Evolutionary conservation across 2,329 filamentous ascomycete genomes (phyloP).

Genomic region (Trichophyton benhamiae): DNA sequence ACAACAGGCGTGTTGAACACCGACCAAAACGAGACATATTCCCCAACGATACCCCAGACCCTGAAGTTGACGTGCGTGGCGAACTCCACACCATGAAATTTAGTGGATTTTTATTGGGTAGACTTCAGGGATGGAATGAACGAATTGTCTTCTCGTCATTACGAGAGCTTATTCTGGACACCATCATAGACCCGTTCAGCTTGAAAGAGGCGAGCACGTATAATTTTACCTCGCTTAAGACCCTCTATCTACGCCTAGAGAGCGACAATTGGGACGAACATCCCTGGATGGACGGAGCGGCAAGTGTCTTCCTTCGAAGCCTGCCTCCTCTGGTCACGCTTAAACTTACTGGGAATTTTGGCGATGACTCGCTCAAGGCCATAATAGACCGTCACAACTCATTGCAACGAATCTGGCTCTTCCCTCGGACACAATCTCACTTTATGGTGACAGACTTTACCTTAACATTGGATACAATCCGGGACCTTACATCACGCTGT

Average conservation of each 20-base stretch:
- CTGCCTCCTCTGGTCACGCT: background rate
- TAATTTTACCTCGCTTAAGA: background rate
- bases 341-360: background rate
- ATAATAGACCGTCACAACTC: background rate
- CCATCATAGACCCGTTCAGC: background rate
- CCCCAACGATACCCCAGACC: background rate
- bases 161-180: background rate
- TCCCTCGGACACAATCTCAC: background rate
- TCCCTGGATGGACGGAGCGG: background rate
- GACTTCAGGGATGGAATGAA: background rate
- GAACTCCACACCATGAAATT: background rate
- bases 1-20: background rate
- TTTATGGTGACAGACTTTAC: background rate
- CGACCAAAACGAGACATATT: slow-evolving; percentile 1
- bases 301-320: background rate
- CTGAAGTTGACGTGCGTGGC: background rate
- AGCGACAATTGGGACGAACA: background rate
- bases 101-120: background rate
- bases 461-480: background rate
- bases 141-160: background rate
- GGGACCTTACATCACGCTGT: background rate
- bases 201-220: background rate
- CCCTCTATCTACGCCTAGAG: background rate
- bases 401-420: background rate
- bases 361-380: background rate